Evolutionary conservation across 768 basidiomycete genomes (phyloP), one percentile per base, ranked within the genome.

Genomic region (Leucocoprinus birnbaumii): DNA sequence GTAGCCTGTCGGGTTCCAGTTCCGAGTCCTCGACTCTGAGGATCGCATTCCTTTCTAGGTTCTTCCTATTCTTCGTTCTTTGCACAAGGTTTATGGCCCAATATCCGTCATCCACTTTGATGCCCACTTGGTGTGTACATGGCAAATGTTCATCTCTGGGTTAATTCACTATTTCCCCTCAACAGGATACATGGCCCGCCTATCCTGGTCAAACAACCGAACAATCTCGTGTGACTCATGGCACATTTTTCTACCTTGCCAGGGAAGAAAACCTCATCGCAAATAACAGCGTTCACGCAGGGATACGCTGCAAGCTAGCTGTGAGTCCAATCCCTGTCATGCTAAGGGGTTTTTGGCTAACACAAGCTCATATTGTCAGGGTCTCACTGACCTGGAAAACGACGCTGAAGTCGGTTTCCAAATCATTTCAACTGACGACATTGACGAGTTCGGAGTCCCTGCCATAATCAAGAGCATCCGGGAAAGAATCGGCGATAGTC

Each of bases 81-180:
- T 95, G 41, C 70, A 88, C 71, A 84, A 84, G 63, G 77, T 88
- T 22, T 92, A 94, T 65, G 92, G 91, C 1, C 88, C 89, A 0
- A 78, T 91, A 52, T 85, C 86, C 34, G 87, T 90, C 43, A 89
- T 93, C 44, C 92, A 94, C 65, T 91, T 93, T 58, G 91, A 93
- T 63, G 87, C 79, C 11, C 78, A 80, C 61, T 58, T 79, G 62
- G 77, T 31, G 5, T 31, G 31, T 78, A 54, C 19, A 38, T 38
- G 8, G 65, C 8, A 31, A 18, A 41, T 14, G n/a, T 21, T 35
- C 25, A 16, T 62, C 70, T 54, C 75, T 80, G 11, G 74, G 76
- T 34, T 26, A n/a, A 14, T 48, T 53, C 74, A 22, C 75, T 73
- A 2, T 83, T 38, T 24, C 21, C 31, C 26, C 25, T 22, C 11